A percentile compares a stretch with the other conserved stretches of the same genome.
Evolutionary conservation across 2,329 filamentous ascomycete species (phyloP).

Genomic region (Zopfia rhizophila): DNA sequence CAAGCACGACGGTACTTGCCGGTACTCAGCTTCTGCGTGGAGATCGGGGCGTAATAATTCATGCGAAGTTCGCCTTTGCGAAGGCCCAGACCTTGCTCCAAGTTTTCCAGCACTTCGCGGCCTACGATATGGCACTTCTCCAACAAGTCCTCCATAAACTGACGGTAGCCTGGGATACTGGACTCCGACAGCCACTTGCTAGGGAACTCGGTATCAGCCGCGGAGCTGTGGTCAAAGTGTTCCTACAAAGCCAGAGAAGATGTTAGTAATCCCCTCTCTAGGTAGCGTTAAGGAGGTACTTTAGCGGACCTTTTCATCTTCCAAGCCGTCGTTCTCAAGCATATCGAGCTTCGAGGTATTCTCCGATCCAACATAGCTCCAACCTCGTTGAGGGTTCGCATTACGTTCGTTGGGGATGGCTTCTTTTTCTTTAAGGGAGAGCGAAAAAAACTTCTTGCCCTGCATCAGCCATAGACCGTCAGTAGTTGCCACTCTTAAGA

Average conservation of each 20-base stretch:
- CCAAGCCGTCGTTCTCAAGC: constrained; percentile 10
- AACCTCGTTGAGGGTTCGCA: constrained; percentile 23
- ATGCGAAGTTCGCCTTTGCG: constrained; percentile 20
- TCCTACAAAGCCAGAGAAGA: not conserved
- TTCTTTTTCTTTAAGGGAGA: constrained; percentile 12
- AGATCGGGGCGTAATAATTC: constrained; percentile 29
- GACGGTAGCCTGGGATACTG: constrained; percentile 20
- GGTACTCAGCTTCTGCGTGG: constrained; percentile 7
- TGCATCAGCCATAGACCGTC: too few species aligned
- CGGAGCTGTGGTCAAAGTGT: constrained; percentile 7
- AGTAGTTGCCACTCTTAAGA: too few species aligned
- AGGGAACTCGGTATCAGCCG: constrained; percentile 9
- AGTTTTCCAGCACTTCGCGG: constrained; percentile 15
- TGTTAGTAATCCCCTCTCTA: constrained; percentile 11
- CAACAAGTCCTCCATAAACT: constrained; percentile 26
- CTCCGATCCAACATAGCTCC: constrained; percentile 14
- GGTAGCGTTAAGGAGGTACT: constrained; percentile 1
- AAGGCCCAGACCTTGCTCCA: constrained; percentile 23
- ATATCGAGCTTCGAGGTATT: constrained; percentile 12
- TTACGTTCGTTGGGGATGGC: constrained; percentile 12
- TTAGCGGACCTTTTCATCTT: constrained; percentile 15
- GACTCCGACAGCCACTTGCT: constrained; percentile 17
- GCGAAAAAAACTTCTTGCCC: constrained; percentile 20
- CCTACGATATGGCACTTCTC: constrained; percentile 14
- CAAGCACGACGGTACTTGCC: constrained; percentile 22